Evolutionary conservation across 495 filamentous ascomycete species (phyloP), one percentile per base, ranked within the genome.

Genomic region (Echria macrotheca): DNA sequence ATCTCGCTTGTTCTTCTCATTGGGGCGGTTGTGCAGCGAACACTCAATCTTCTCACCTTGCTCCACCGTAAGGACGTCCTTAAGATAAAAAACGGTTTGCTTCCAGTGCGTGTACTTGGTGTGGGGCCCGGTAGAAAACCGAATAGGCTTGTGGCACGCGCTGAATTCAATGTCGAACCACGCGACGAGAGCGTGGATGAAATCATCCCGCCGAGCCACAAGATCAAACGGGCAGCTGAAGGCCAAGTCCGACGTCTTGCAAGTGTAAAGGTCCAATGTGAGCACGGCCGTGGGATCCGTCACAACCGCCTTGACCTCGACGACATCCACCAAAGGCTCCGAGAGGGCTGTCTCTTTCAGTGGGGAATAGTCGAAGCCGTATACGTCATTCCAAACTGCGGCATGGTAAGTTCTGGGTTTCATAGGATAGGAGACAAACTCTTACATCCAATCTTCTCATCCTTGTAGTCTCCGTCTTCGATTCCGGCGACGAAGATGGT

Each of bases 131-230:
- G 88, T 94, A 29, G 85, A 89, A 71, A 94, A 94, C 53, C 72
- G 72, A 61, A 91, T 82, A 8, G 85, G 83, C 72, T 89, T 87
- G 69, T 91, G 89, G 75, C 91, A 96, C 24, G 89, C 89, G 28
- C 86, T 87, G 70, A 98, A 98, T 53, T 95, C 91, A 56, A 96
- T 97, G 65, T 98, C 93, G 73, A 98, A 98, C 88, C 94, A 97
- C 25, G 95, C 85, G 41, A 98, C 94, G 29, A 98, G 75, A 18
- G 89, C 93, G 65, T 98, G 94, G 51, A 98, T 78, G 69, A 89
- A 95, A 69, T 97, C 94, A 59, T 81, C 83, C 43, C 89, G 81
- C 63, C 84, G 81, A 41, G 80, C 82, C 7, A 72, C 70, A 15
- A 98, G 80, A 50, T 74, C 72, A 61, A 86, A 88, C 21, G 76